Base-by-base conservation (phyloP, 83 land plant genomes). In the Thuja plicata region DNA sequence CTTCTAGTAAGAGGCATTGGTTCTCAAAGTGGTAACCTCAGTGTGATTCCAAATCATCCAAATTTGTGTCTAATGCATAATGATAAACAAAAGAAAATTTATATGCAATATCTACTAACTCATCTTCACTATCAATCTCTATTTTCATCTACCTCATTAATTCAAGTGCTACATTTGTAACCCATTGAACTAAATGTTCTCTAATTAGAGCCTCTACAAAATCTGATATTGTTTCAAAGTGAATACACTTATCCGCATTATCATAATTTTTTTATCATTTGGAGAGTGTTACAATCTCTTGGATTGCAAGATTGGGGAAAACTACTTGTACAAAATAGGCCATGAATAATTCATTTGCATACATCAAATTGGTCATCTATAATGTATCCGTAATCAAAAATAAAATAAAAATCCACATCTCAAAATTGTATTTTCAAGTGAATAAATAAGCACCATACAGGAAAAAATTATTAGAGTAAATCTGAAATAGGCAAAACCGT, bases 151-250 rank as follows among this genome's bases (percentile, higher is more conserved):
- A 97, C 57, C 91, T 93, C 99, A 98, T 93, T 86, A 97, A 88
- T 27, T 88, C 90, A 79, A 96, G 60, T 35, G 99, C 98, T 86
- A 93, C 95, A 54, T n/a, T 46, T 12, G 91, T 73, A 50, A 96
- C 96, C 76, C 97, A 97, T 32, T 89, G 93, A 35, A 95, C 91
- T 87, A 94, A 91, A 85, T 95, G 94, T 34, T 98, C 99, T 71
- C 99, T 99, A 76, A 98, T 95, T 3, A 98, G 89, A 35, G 99
- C 96, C 91, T 98, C 99, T 80, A 93, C 94, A 87, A 94, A 96
- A 92, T 98, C 99, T 15, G 99, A 87, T 77, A 96, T 91, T 5
- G 99, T 97, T 92, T 98, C 97, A 10, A 99, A 97, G 89, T 97
- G 95, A 90, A 98, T 92, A 96, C 98, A 98, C 40, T 98, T 87